A percentile compares a stretch with the other conserved stretches of the same genome.
These are phyloP conservation scores for Vigna unguiculata DNA, from an alignment of 306 rosid genomes.

Conservation along the genomic window DNA sequence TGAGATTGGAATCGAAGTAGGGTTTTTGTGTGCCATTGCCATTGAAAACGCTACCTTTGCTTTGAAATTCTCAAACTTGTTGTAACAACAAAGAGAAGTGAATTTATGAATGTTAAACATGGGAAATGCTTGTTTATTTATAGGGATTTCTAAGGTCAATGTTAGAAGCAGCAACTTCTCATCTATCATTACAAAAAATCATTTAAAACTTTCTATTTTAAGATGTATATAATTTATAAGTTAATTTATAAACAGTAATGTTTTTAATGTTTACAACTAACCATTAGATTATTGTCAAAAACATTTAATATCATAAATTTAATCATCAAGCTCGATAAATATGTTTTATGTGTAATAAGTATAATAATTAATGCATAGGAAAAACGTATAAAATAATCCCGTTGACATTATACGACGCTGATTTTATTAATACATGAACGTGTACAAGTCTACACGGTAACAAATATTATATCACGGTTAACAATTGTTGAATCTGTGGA, in stretches of 20 bases:
- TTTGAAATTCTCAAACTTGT: conserved; percentile 18
- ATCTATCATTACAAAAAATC: too few species aligned
- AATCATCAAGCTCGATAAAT: too few species aligned
- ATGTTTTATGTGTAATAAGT: too few species aligned
- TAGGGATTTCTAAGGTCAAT: conserved; percentile 10
- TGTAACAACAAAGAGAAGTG: neutral
- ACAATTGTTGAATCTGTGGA: conserved; percentile 10
- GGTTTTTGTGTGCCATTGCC: conserved; percentile 41
- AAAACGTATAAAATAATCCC: neutral
- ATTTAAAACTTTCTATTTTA: too few species aligned
- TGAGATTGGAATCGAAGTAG: conserved; percentile 25
- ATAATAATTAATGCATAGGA: neutral
- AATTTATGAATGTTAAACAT: neutral
- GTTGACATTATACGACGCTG: neutral
- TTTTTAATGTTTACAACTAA: too few species aligned
- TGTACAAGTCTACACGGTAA: neutral
- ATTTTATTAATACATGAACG: neutral
- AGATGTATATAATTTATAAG: too few species aligned
- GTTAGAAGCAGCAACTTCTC: neutral
- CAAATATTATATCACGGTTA: neutral
- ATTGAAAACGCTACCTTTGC: neutral
- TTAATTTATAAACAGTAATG: too few species aligned
- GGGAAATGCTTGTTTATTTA: neutral
- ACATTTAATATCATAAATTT: too few species aligned
- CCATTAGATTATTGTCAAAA: too few species aligned